Base-by-base conservation (phyloP, 163 green algal genomes). In the Chlamydomonas reinhardtii region DNA sequence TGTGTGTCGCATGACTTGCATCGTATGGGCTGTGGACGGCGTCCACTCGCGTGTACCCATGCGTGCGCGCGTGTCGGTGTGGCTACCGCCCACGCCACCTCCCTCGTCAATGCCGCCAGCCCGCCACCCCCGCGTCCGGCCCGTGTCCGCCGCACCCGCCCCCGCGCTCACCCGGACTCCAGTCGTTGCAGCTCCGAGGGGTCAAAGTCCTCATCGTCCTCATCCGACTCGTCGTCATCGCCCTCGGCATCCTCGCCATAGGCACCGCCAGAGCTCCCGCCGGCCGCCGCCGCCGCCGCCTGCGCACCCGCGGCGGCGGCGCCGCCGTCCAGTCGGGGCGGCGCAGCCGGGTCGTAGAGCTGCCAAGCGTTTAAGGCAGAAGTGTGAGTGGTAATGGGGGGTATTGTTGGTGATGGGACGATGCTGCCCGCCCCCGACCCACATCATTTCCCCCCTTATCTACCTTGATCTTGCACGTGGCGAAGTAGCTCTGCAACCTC, bases 401-500 rank as follows among this genome's bases (percentile, higher is more conserved):
- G n/a, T n/a, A n/a, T n/a, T n/a, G n/a, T n/a, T 56, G 48, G 6
- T 9, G 6, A 56, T 9, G 2, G 48, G 48, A 12, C 11, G 48
- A 9, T 2, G 48, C 19, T 19, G 48, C 43, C 43, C 6, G 43
- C 43, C n/a, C n/a, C n/a, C n/a, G n/a, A n/a, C n/a, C n/a, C n/a
- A n/a, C n/a, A n/a, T n/a, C n/a, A n/a, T n/a, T n/a, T n/a, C 39
- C 39, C 39, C 8, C 39, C 39, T n/a, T n/a, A n/a, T n/a, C n/a
- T 8, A 89, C 83, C 83, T 79, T 73, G 22, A 89, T 77, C 29
- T 74, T 89, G 83, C 74, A 73, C n/a, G 27, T 34, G 22, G 59
- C n/a, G 74, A 89, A 84, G 83, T 89, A 89, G 65, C 66, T 81
- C 61, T 74, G 54, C 74, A 89, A 74, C 65, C 75, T 68, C 1